phyloP scores from a whole-genome alignment of 345 rosid species.

The Litchi chinensis region DNA sequence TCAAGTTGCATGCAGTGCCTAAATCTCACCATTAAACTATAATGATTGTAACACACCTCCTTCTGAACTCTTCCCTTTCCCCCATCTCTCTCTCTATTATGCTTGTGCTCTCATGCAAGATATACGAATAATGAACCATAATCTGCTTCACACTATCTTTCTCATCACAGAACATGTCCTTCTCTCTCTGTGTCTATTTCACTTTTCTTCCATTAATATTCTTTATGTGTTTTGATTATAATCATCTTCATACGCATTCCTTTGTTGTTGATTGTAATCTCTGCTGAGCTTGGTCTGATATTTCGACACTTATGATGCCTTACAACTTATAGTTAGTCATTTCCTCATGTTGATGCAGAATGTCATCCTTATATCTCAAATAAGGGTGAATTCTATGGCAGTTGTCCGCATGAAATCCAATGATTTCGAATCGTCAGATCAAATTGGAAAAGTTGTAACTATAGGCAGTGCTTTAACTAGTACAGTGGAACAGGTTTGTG shows the following conservation, averaged over 20 bases:
- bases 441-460: slow-evolving; percentile 35
- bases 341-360: slow-evolving; percentile 48
- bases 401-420: slow-evolving; percentile 66
- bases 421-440: slow-evolving; percentile 37
- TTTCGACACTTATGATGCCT: background rate
- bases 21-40: no score
- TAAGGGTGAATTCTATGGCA: slow-evolving; percentile 80
- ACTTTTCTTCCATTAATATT: background rate
- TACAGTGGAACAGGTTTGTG: slow-evolving; percentile 73
- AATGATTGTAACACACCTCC: no score
- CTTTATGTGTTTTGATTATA: background rate
- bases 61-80: no score
- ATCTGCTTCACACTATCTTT: background rate
- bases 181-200: background rate
- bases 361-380: slow-evolving; percentile 68
- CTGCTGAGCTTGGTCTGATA: slow-evolving; percentile 5
- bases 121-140: background rate
- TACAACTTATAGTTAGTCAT: slow-evolving; percentile 5
- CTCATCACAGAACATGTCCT: background rate
- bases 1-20: no score
- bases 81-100: slow-evolving; percentile 8
- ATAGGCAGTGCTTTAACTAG: slow-evolving; percentile 43
- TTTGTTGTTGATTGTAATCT: background rate
- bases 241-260: background rate
- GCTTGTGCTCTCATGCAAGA: background rate